Evolutionary conservation across 73 alveolate genomes (phyloP), one percentile per base, ranked within the genome.

Genomic region (Paramecium sexaurelia): DNA sequence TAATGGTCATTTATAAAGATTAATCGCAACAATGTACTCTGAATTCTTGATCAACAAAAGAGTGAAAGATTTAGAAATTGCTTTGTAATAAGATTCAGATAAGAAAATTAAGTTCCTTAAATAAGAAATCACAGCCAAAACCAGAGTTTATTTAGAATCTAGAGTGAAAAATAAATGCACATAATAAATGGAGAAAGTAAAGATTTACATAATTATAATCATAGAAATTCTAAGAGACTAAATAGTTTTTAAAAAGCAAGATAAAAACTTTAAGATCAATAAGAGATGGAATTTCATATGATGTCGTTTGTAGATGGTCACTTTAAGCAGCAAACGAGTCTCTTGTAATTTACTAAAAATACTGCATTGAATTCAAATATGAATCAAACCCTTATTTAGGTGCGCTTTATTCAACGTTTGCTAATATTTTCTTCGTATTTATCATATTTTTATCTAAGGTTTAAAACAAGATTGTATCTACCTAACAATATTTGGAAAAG

Each of bases 141-240:
- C 83, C 6, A 66, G 37, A 29, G 43, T 29, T 13, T 66, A 66
- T 24, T 66, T 66, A 11, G 83, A 66, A 10, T 26, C 83, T 66
- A 66, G 83, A 66, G 83, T 66, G 9, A 66, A 66, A 66, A 66
- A 66, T 3, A 29, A 66, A 66, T 66, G 83, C 26, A 66, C 83
- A 20, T 6, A 66, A 66, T 32, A 66, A 66, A 66, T 66, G 83
- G 83, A 66, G 43, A 66, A 51, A 15, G 67, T 51, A 51, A 15
- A 17, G 2, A 51, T 0, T 51, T 0, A 1, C 11, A 51, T 3
- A 6, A n/a, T n/a, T 3, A 17, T 0, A 19, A 51, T 19, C 3
- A n/a, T 51, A 29, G 43, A 66, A 66, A 32, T 66, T 66, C 27
- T 2, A 66, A 66, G 83, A 66, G 7, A 66, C 83, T 66, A 66